Conservation (phyloP, 2,329 filamentous ascomycete genomes). For the Xylariaceae sp. region DNA sequence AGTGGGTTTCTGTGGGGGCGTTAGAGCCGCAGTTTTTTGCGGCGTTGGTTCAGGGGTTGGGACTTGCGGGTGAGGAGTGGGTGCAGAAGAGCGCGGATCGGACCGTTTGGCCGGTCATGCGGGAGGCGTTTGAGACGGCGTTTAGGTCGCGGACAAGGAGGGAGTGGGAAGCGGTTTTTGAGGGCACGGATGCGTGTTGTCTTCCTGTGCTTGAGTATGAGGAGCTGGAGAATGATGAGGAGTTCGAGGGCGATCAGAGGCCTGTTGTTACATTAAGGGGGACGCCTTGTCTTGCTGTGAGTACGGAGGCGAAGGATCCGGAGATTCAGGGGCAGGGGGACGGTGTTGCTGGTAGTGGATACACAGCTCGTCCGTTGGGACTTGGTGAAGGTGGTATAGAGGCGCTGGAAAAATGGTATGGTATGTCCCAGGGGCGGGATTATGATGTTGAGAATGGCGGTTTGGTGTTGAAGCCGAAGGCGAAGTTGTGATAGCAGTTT, state of each 20-base stretch:
- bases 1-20: conserved; percentile 82
- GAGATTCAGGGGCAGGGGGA: conserved; percentile 55
- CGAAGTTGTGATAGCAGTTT: conserved; percentile 36
- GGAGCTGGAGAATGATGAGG: conserved; percentile 29
- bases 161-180: conserved; percentile 83
- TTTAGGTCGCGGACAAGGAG: conserved; percentile 66
- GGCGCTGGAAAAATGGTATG: conserved; percentile 64
- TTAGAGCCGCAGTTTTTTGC: conserved; percentile 83
- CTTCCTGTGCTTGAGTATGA: conserved; percentile 75
- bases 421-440: conserved; percentile 67
- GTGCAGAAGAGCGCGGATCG: conserved; percentile 54
- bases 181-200: conserved; percentile 86
- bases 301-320: conserved; percentile 38
- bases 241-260: conserved; percentile 62
- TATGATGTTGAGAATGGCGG: conserved; percentile 63
- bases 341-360: conserved; percentile 63
- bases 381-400: conserved; percentile 70
- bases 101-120: conserved; percentile 62
- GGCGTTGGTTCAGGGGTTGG: conserved; percentile 61
- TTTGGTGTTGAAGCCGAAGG: conserved; percentile 46
- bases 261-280: conserved; percentile 62
- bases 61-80: conserved; percentile 48
- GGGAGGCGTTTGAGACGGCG: conserved; percentile 50
- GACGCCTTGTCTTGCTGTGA: conserved; percentile 64
- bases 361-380: conserved; percentile 52